Conservation (phyloP, 2,329 filamentous ascomycete genomes). For the Penicillium sp. region DNA sequence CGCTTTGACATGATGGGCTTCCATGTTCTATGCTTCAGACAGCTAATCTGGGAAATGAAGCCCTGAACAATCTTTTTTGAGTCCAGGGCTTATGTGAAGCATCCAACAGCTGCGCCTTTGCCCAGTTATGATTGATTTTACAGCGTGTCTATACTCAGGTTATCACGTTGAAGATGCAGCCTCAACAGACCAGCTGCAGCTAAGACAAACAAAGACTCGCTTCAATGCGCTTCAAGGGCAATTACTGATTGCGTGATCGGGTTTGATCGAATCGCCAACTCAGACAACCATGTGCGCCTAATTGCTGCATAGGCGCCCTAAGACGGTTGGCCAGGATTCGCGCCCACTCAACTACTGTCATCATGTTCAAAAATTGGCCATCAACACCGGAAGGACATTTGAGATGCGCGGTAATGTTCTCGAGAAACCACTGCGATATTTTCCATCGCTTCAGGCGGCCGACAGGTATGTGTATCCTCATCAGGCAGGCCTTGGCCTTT, state of each 20-base stretch:
- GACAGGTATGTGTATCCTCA: slow-evolving; percentile 10
- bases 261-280: slow-evolving; percentile 22
- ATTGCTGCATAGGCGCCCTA: slow-evolving; percentile 16
- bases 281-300: slow-evolving; percentile 20
- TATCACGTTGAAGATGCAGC: slow-evolving; percentile 12
- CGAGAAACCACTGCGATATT: neutral
- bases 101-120: neutral
- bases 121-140: neutral
- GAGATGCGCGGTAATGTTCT: slow-evolving; percentile 8
- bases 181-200: slow-evolving; percentile 20
- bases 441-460: slow-evolving; percentile 18
- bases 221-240: slow-evolving; percentile 15
- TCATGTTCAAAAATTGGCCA: neutral
- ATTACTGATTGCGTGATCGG: slow-evolving; percentile 11
- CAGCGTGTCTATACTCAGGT: neutral
- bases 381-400: neutral
- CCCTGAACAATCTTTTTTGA: neutral
- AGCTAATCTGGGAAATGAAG: neutral
- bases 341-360: slow-evolving; percentile 4
- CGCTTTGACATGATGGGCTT: neutral
- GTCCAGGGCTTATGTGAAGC: slow-evolving; percentile 6
- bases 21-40: neutral
- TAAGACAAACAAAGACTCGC: slow-evolving; percentile 15
- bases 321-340: slow-evolving; percentile 16
- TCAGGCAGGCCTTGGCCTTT: slow-evolving; percentile 15